A percentile compares a stretch with the other conserved stretches of the same genome.
These are phyloP conservation scores for Tulasnella sp. DNA, from an alignment of 768 basidiomycete species.

Conservation along the genomic window DNA sequence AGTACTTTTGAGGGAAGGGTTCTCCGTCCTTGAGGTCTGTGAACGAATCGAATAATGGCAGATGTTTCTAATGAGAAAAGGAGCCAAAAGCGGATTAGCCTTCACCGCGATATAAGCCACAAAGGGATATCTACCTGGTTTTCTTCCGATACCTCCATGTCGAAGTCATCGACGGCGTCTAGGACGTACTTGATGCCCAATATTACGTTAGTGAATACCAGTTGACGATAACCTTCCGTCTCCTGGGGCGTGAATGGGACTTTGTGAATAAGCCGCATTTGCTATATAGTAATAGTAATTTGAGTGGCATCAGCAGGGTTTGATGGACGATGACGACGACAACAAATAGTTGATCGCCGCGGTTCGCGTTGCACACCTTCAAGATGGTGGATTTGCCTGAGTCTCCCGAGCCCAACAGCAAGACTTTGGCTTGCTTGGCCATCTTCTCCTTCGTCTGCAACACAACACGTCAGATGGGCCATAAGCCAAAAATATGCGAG, in stretches of 20 bases:
- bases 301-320: background rate
- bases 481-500: background rate
- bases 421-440: slow-evolving; percentile 39
- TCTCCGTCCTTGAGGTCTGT: slow-evolving; percentile 68
- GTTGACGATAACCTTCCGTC: slow-evolving; percentile 78
- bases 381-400: slow-evolving; percentile 88
- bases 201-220: slow-evolving; percentile 85
- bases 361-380: slow-evolving; percentile 60
- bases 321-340: background rate
- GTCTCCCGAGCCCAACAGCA: slow-evolving; percentile 86
- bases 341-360: too few relatives aligned
- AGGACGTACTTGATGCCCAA: slow-evolving; percentile 72
- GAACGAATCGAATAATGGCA: slow-evolving; percentile 54
- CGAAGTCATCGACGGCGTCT: slow-evolving; percentile 84
- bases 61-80: slow-evolving; percentile 27
- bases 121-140: slow-evolving; percentile 29
- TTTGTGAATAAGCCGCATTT: slow-evolving; percentile 94
- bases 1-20: slow-evolving; percentile 57
- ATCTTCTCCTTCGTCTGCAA: slow-evolving; percentile 5
- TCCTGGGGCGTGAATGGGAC: slow-evolving; percentile 72
- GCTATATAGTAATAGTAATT: slow-evolving; percentile 35
- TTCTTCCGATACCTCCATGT: slow-evolving; percentile 52
- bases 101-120: background rate
- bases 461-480: background rate
- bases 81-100: background rate